Base-by-base conservation (phyloP, 345 rosid genomes). In the Heritiera fomes region DNA sequence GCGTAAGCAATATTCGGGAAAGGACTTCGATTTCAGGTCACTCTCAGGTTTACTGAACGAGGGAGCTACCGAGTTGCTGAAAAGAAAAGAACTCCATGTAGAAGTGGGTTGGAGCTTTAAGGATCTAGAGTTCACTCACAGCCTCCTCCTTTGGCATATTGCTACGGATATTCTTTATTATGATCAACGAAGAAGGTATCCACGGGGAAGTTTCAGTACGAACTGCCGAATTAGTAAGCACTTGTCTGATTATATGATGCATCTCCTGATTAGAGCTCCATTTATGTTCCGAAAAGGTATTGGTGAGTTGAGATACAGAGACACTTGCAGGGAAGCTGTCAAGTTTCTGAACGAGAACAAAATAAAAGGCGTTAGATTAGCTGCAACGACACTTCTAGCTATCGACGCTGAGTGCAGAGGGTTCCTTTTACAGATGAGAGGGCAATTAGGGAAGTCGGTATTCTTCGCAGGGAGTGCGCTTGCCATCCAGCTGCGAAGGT, bases 111-210 rank as follows among this genome's bases (percentile, higher is more conserved):
- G 67, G 55, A 64, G 83, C 66, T 46, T 69, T 49, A 40, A 12
- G 0, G 70, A 75, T 9, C 64, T 53, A 28, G 84, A 79, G 14
- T 84, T 84, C 13, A 66, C 74, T 34, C 74, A 58, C 20, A 67
- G 82, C 72, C 76, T 86, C 8, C 78, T 83, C 13, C 4, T 77
- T 0, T 83, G 85, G 86, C 85, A 86, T 32, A 67, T 86, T 0
- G 85, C 83, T 38, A 78, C 83, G 1, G 69, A 70, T 43, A 8
- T 86, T 52, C 78, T 83, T 76, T 83, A 56, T 41, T 1, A 70
- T 41, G 70, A n/a, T 7, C 83, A 80, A 40, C 43, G 52, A 38
- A 18, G 23, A 0, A 56, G 50, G 56, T 28, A 2, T 6, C 7
- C 12, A 2, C 12, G 13, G 0, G 47, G 46, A 1, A 53, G 5